A percentile compares a stretch with the other conserved stretches of the same genome.
Evolutionary conservation across 2,329 filamentous ascomycete species (phyloP).

Genomic region (Monosporascus sp.): DNA sequence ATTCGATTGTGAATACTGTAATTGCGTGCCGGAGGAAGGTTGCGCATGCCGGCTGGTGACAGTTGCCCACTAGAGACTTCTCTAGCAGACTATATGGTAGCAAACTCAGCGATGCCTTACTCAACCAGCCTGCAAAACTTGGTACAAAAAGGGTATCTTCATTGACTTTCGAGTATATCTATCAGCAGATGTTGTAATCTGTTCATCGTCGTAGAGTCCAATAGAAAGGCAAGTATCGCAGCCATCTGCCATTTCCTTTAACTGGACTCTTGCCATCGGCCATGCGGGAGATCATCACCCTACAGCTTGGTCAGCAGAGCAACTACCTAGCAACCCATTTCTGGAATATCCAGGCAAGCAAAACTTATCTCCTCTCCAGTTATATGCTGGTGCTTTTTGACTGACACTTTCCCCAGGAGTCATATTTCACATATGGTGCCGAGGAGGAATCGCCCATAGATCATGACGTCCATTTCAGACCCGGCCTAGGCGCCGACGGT

Average conservation of each 20-base stretch:
- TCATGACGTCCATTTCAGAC: slow-evolving; percentile 84
- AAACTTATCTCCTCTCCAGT: neutral
- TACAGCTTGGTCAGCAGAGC: slow-evolving; percentile 88
- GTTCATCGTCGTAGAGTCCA: no score
- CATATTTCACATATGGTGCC: slow-evolving; percentile 85
- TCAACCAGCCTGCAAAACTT: neutral
- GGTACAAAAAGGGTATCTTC: no score
- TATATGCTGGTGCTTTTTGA: slow-evolving; percentile 1
- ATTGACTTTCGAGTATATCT: no score
- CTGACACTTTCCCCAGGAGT: slow-evolving; percentile 61
- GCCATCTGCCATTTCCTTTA: neutral
- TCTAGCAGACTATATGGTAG: neutral
- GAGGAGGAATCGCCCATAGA: slow-evolving; percentile 65
- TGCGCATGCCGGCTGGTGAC: neutral
- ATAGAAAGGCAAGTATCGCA: neutral
- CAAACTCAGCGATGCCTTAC: neutral
- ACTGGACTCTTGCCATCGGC: neutral
- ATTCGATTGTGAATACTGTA: neutral
- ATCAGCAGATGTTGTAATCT: no score
- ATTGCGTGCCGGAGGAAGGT: no score
- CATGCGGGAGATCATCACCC: slow-evolving; percentile 93
- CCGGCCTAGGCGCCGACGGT: slow-evolving; percentile 77
- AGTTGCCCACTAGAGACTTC: neutral
- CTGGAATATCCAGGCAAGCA: slow-evolving; percentile 81
- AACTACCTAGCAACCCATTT: slow-evolving; percentile 96